Conservation (phyloP, 495 filamentous ascomycete genomes). For the Astrothelium macrocarpum region DNA sequence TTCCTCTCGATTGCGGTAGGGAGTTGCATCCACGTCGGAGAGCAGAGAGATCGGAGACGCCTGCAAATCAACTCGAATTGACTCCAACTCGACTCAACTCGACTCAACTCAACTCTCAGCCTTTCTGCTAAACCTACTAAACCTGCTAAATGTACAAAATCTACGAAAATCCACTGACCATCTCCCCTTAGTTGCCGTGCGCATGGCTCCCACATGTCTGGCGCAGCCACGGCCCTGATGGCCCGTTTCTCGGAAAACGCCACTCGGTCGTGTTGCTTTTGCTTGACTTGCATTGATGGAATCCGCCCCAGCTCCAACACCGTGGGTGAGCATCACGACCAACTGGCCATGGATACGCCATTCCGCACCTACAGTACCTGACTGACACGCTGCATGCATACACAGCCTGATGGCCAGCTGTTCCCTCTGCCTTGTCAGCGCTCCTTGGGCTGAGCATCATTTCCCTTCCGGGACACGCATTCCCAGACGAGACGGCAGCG, state of each 20-base stretch:
- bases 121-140: too few relatives aligned
- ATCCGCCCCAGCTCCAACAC: neutral
- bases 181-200: neutral
- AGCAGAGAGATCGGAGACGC: neutral
- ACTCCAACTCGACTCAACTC: neutral
- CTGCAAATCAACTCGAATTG: neutral
- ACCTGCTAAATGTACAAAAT: too few relatives aligned
- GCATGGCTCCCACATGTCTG: neutral
- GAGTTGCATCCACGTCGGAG: slow-evolving; percentile 1
- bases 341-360: too few relatives aligned
- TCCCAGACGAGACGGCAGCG: too few relatives aligned
- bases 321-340: too few relatives aligned
- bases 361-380: too few relatives aligned
- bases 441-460: too few relatives aligned
- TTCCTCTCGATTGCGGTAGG: neutral
- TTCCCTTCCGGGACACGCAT: too few relatives aligned
- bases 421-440: neutral
- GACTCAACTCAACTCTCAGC: too few relatives aligned
- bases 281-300: neutral
- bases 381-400: neutral
- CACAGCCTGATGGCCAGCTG: neutral
- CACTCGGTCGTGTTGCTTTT: too few relatives aligned
- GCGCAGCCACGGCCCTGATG: neutral
- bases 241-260: neutral
- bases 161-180: too few relatives aligned